Conservation (phyloP, 805 yeast genomes). For the Candida pini region DNA sequence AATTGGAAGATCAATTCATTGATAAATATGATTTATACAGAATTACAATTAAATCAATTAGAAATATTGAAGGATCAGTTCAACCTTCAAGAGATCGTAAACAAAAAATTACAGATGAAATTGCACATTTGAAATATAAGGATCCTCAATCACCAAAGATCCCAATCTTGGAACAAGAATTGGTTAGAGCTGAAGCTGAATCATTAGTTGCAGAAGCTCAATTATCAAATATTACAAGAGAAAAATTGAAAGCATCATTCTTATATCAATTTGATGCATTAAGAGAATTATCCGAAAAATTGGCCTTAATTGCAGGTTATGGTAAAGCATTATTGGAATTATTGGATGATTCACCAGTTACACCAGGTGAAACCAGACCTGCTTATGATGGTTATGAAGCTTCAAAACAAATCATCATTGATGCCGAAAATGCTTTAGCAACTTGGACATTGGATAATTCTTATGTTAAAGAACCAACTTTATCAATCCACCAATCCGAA, state of each 20-base stretch:
- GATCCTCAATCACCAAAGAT: conserved; percentile 97
- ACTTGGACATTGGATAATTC: conserved; percentile 97
- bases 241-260: conserved; percentile 95
- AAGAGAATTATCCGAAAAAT: conserved; percentile 93
- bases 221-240: conserved; percentile 95
- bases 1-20: conserved; percentile 95
- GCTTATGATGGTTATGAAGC: conserved; percentile 98
- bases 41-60: conserved; percentile 86
- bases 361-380: conserved; percentile 98
- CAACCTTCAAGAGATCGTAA: conserved; percentile 98
- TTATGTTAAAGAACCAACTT: conserved; percentile 81
- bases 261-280: conserved; percentile 93
- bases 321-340: conserved; percentile 96
- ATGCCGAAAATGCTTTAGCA: conserved; percentile 92
- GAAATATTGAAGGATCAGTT: conserved; percentile 96
- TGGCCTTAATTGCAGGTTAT: conserved; percentile 96
- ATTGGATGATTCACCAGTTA: conserved; percentile 93
- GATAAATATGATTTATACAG: conserved; percentile 98
- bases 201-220: conserved; percentile 99
- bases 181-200: conserved; percentile 99
- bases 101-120: conserved; percentile 95
- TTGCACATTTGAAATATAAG: conserved; percentile 96
- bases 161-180: conserved; percentile 92
- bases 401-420: conserved; percentile 94
- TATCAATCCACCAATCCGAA: conserved; percentile 76